Evolutionary conservation across 768 basidiomycete genomes (phyloP).

Genomic region (Chalciporus piperatus): DNA sequence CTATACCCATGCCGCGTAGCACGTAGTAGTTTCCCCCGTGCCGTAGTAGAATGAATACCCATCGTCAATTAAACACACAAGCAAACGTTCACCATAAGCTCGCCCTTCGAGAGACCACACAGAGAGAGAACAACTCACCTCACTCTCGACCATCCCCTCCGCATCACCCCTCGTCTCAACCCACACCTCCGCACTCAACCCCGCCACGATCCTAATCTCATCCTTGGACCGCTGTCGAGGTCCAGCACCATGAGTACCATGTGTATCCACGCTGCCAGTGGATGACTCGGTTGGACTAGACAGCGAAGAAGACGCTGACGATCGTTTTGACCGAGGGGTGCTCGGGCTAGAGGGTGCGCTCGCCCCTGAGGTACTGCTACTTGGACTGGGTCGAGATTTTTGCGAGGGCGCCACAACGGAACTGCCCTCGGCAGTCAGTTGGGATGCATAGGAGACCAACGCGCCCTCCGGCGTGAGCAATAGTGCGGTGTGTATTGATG

Average conservation of each 20-base stretch:
- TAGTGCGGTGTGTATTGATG: conserved; percentile 65
- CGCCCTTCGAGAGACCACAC: neutral
- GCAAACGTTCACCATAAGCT: neutral
- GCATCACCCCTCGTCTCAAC: conserved; percentile 59
- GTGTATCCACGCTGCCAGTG: conserved; percentile 2
- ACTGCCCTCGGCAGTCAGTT: conserved; percentile 30
- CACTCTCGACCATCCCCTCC: conserved; percentile 71
- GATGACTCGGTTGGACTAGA: conserved; percentile 11
- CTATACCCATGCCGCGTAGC: conserved; percentile 33
- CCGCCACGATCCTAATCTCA: conserved; percentile 68
- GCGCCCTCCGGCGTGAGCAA: conserved; percentile 74
- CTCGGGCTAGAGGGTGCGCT: conserved; percentile 12
- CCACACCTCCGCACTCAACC: conserved; percentile 75
- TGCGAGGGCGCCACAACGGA: neutral
- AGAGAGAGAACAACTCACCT: no score
- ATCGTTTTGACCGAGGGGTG: conserved; percentile 9
- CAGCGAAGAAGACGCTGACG: conserved; percentile 7
- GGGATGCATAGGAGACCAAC: conserved; percentile 61
- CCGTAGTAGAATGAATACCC: conserved; percentile 3
- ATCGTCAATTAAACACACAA: neutral
- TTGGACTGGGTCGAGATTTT: conserved; percentile 5
- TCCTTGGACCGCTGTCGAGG: conserved; percentile 53
- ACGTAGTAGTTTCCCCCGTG: neutral
- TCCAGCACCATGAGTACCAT: neutral
- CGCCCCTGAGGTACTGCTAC: neutral